Conservation (phyloP, 257 asterid genomes). For the Solanum stenotomum region DNA sequence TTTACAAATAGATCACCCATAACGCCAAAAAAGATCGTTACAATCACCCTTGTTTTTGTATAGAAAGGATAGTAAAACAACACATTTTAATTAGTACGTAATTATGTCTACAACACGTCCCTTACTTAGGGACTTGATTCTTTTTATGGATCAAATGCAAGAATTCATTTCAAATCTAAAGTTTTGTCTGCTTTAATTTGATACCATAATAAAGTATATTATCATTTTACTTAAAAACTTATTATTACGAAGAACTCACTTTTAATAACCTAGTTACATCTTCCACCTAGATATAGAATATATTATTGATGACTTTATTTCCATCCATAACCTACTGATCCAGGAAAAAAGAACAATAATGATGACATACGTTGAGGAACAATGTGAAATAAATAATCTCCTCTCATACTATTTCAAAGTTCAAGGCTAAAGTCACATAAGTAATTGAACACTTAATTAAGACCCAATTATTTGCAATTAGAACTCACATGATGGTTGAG, state of each 20-base stretch:
- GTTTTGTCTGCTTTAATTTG: too few species aligned
- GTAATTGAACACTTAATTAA: not conserved
- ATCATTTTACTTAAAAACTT: not conserved
- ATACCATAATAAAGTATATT: too few species aligned
- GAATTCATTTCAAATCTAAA: too few species aligned
- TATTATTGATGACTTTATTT: not conserved
- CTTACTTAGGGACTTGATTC: not conserved
- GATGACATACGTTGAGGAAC: not conserved
- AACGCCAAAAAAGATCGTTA: too few species aligned
- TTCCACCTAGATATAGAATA: not conserved
- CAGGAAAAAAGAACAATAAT: not conserved
- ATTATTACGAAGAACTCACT: too few species aligned
- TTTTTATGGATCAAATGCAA: not conserved
- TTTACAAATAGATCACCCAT: not conserved
- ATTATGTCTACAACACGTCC: not conserved
- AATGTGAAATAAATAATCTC: not conserved
- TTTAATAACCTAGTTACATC: not conserved
- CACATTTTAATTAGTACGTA: not conserved
- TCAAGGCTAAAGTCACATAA: not conserved
- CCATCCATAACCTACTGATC: not conserved
- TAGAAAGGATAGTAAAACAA: not conserved
- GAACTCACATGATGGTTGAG: not conserved
- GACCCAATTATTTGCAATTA: not conserved
- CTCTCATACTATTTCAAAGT: not conserved
- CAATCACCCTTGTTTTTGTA: not conserved